phyloP scores from a whole-genome alignment of 2,329 filamentous ascomycete species.

The Paracorniculantispora psalliotae region DNA sequence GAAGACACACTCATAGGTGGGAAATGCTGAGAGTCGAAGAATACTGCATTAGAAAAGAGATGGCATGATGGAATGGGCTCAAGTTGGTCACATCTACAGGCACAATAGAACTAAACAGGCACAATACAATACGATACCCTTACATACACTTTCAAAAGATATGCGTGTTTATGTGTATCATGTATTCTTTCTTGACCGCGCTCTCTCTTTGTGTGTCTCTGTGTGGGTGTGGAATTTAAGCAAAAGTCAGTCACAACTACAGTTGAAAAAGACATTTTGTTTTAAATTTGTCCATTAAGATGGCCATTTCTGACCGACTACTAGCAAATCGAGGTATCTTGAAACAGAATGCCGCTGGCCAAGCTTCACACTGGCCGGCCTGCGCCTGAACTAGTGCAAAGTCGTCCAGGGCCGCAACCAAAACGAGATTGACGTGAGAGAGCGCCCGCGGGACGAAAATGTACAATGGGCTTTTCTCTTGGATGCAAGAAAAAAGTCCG shows the following conservation, averaged over 20 bases:
- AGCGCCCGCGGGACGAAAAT: neutral
- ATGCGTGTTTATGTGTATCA: too few relatives aligned
- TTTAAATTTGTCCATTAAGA: conserved; percentile 14
- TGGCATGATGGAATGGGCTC: too few relatives aligned
- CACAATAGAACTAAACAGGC: too few relatives aligned
- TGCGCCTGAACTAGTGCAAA: neutral
- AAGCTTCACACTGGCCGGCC: conserved; percentile 14
- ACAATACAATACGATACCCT: too few relatives aligned
- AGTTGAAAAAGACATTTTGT: conserved; percentile 2
- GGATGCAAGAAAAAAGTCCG: neutral
- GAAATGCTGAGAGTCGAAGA: too few relatives aligned
- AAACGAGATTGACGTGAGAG: neutral
- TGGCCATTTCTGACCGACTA: conserved; percentile 10
- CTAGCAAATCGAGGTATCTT: conserved; percentile 28
- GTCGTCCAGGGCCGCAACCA: neutral
- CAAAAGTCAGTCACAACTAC: conserved; percentile 3
- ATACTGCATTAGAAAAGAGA: too few relatives aligned
- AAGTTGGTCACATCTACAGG: too few relatives aligned
- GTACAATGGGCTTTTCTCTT: neutral
- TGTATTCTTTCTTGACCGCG: too few relatives aligned
- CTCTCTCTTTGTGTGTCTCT: too few relatives aligned
- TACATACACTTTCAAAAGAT: too few relatives aligned
- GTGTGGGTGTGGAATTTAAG: too few relatives aligned
- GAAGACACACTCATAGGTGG: too few relatives aligned
- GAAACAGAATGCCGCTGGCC: conserved; percentile 22